Evolutionary conservation across 768 basidiomycete species (phyloP), one percentile per base, ranked within the genome.

Genomic region (Psilocybe tampanensis): DNA sequence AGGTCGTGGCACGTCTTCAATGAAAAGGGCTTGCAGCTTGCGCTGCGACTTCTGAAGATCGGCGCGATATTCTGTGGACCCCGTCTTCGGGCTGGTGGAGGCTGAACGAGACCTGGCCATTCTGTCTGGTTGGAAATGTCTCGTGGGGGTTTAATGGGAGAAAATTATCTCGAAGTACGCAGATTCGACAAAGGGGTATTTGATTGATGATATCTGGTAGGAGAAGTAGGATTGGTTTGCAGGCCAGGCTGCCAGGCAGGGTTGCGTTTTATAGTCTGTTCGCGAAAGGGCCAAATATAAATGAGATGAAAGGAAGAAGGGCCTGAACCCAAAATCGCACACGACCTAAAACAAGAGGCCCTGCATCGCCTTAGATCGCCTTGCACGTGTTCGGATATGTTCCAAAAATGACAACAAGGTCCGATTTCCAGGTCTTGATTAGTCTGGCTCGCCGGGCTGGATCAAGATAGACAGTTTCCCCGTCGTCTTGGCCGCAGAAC

Each of bases 1-100:
- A 3, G 63, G 65, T 11, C 56, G 56, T 1, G 59, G 65, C 5
- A 60, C 32, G 32, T 54, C 42, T 32, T 51, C 34, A 21, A 54
- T 50, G 22, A 49, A 48, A n/a, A 59, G 54, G 21, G 54, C 57
- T 22, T 59, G 53, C 21, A 61, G 57, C 21, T 34, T 54, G 34
- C 54, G 60, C 24, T 64, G 60, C 23, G 44, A 43, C 11, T 8
- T 3, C 42, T 59, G 57, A 6, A 61, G 45, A 54, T 59, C 54
- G 29, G 36, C 34, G 5, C 42, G 49, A 13, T 54, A n/a, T 13
- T 26, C 11, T 18, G 47, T 32, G n/a, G 17, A 54, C 15, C 47
- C 36, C 23, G 51, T 34, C 23, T 50, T 43, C 8, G 41, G 41
- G 43, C 22, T 23, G 21, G 36, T 23, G 29, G 18, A 5, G 22